Percentiles rank a stretch among this genome's conserved stretches.
Evolutionary conservation across 768 basidiomycete species (phyloP).

Genomic region (Calocybe gangraenosa): DNA sequence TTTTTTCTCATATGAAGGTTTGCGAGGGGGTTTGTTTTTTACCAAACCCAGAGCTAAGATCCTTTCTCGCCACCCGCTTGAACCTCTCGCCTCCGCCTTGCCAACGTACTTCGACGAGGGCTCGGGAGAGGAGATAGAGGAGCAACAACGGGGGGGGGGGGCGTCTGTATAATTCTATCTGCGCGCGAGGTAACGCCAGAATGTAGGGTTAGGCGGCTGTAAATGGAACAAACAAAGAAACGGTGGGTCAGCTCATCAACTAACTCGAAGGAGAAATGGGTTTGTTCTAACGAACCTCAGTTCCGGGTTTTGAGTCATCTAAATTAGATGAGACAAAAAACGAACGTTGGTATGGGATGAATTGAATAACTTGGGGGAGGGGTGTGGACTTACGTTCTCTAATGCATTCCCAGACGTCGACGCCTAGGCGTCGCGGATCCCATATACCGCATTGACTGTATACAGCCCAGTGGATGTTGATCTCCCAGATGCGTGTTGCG

Average conservation of each 20-base stretch:
- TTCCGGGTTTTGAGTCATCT: slow-evolving; percentile 61
- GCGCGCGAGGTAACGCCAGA: slow-evolving; percentile 47
- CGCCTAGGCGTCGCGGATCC: slow-evolving; percentile 62
- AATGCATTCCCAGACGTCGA: slow-evolving; percentile 76
- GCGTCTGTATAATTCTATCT: slow-evolving; percentile 25
- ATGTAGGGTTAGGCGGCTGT: slow-evolving; percentile 37
- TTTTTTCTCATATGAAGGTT: no score
- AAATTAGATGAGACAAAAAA: slow-evolving; percentile 7
- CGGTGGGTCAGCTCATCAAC: neutral
- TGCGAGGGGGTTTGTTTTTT: no score
- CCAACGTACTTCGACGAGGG: no score
- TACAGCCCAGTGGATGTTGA: slow-evolving; percentile 59
- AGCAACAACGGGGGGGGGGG: slow-evolving; percentile 6
- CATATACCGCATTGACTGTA: slow-evolving; percentile 70
- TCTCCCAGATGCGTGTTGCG: slow-evolving; percentile 69
- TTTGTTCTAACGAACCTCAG: slow-evolving; percentile 27
- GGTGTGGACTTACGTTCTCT: slow-evolving; percentile 57
- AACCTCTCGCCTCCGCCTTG: no score
- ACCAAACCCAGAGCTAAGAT: no score
- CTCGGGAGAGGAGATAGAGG: no score
- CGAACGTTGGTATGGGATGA: neutral
- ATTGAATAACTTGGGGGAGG: neutral
- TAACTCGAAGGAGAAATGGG: neutral
- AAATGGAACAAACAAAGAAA: neutral
- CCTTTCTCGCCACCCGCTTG: no score